These are phyloP conservation scores for Dioszegia crocea DNA, from an alignment of 768 basidiomycete species.

Conservation along the genomic window DNA sequence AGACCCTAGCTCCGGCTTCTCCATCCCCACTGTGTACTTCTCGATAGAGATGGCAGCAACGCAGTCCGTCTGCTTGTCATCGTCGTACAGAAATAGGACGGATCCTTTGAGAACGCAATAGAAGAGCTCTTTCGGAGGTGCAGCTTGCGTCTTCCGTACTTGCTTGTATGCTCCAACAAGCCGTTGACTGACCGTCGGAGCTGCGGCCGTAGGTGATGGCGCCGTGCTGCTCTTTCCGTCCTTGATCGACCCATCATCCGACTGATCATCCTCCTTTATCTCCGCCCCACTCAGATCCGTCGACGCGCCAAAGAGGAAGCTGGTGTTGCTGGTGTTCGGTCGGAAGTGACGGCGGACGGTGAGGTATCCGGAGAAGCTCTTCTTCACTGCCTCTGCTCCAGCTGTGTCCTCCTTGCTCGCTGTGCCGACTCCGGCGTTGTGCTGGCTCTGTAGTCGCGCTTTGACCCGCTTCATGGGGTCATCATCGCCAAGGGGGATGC, in stretches of 20 bases:
- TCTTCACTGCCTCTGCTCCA: background rate
- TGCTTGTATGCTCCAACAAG: conserved; percentile 34
- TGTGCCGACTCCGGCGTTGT: background rate
- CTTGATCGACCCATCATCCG: conserved; percentile 15
- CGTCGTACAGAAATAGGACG: conserved; percentile 88
- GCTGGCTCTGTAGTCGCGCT: conserved; percentile 36
- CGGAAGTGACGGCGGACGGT: conserved; percentile 37
- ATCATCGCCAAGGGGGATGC: conserved; percentile 67
- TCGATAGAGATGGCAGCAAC: conserved; percentile 83
- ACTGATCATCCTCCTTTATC: conserved; percentile 7
- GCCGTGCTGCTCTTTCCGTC: conserved; percentile 4
- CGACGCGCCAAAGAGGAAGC: conserved; percentile 6
- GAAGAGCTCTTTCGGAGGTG: conserved; percentile 83
- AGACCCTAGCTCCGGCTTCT: conserved; percentile 54
- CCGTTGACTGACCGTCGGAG: conserved; percentile 25
- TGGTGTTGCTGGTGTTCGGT: conserved; percentile 1
- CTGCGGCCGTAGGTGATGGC: background rate
- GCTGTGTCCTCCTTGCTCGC: background rate
- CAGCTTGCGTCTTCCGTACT: conserved; percentile 20
- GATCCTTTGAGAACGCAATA: conserved; percentile 87
- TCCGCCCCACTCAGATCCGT: conserved; percentile 12
- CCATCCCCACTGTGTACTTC: conserved; percentile 70
- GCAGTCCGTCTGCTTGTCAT: conserved; percentile 84
- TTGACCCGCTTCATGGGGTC: conserved; percentile 53
- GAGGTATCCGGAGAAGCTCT: conserved; percentile 36